A percentile compares a stretch with the other conserved stretches of the same genome.
Evolutionary conservation across 2,329 filamentous ascomycete species (phyloP).

Genomic region (Ascochyta clinopodiicola): DNA sequence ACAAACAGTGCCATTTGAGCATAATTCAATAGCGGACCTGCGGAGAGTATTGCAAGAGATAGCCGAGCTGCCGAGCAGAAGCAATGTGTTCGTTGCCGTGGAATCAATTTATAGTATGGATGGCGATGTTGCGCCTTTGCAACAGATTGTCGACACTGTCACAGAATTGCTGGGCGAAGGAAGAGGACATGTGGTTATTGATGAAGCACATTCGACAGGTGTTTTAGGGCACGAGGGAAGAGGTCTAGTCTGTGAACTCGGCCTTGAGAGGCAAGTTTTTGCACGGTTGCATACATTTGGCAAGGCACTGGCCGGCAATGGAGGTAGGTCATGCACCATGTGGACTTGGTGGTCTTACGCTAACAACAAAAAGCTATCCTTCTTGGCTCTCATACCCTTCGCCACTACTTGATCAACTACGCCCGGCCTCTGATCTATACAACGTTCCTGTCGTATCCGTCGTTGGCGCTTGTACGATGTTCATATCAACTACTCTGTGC

Average conservation of each 20-base stretch:
- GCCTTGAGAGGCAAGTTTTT: constrained; percentile 63
- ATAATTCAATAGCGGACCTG: constrained; percentile 59
- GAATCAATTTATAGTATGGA: constrained; percentile 76
- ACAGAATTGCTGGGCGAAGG: constrained; percentile 61
- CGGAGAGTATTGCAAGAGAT: constrained; percentile 51
- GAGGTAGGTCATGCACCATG: constrained; percentile 60
- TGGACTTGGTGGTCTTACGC: neutral
- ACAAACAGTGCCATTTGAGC: constrained; percentile 59
- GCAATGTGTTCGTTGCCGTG: constrained; percentile 43
- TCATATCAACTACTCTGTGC: constrained; percentile 37
- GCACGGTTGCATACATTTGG: constrained; percentile 70
- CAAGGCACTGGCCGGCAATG: constrained; percentile 71
- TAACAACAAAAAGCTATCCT: constrained; percentile 34
- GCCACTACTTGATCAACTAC: constrained; percentile 48
- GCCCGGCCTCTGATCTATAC: constrained; percentile 52
- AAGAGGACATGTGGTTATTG: constrained; percentile 70
- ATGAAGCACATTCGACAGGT: constrained; percentile 73
- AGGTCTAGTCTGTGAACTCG: constrained; percentile 61
- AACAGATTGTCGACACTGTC: constrained; percentile 64
- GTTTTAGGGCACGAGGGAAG: constrained; percentile 63
- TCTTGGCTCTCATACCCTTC: constrained; percentile 38
- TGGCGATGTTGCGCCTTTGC: constrained; percentile 72
- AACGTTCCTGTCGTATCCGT: constrained; percentile 51
- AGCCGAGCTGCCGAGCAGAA: constrained; percentile 23
- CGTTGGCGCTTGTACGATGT: constrained; percentile 50